These are phyloP conservation scores for Colletotrichum endophyticum DNA, from an alignment of 2,329 filamentous ascomycete species.

Conservation along the genomic window DNA sequence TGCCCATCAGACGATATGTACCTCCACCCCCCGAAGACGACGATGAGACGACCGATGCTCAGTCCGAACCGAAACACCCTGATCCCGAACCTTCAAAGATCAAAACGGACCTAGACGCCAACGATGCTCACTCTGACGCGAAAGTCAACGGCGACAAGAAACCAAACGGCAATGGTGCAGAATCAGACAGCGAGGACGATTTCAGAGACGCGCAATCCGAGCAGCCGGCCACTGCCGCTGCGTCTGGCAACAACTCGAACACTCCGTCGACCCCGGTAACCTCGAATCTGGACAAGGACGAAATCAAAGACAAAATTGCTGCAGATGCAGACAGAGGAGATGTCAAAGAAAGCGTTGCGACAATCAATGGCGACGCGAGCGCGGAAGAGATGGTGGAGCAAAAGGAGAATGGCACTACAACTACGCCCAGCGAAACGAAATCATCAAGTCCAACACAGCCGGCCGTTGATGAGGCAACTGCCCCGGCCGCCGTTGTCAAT, in stretches of 20 bases:
- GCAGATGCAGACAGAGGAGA: constrained; percentile 4
- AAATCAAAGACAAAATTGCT: not conserved
- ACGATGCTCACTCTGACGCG: not conserved
- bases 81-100: not conserved
- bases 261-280: constrained; percentile 12
- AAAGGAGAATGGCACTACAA: not conserved
- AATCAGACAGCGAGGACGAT: constrained; percentile 29
- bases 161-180: constrained; percentile 3
- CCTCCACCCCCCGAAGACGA: constrained; percentile 29
- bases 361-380: not conserved
- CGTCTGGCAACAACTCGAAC: constrained; percentile 4
- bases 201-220: constrained; percentile 31
- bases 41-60: constrained; percentile 5
- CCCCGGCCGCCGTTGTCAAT: not conserved
- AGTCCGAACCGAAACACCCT: not conserved
- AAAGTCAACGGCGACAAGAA: constrained; percentile 8
- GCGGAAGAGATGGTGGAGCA: not conserved
- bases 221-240: constrained; percentile 1
- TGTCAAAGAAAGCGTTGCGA: not conserved
- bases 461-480: not conserved
- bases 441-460: not conserved
- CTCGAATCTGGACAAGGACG: constrained; percentile 3
- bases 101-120: constrained; percentile 2
- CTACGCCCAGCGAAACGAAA: not conserved
- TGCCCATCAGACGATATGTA: constrained; percentile 63